Evolutionary conservation across 371 early-diverging fungal species (phyloP).

Genomic region (Zychaea mexicana): DNA sequence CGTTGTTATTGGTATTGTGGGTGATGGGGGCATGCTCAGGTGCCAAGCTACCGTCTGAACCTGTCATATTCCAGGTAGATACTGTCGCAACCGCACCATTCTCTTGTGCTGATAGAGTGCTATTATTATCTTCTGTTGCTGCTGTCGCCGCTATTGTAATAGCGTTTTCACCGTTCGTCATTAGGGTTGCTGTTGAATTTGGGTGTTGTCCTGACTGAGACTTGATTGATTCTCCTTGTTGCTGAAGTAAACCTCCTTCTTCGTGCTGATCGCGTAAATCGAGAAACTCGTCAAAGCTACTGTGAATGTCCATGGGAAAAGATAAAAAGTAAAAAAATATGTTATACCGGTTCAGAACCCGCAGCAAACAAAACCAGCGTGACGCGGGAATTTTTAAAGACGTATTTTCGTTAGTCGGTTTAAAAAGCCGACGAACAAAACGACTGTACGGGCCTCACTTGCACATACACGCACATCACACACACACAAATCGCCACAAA

Average conservation of each 20-base stretch:
- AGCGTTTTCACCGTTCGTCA: background rate
- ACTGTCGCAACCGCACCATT: conserved; percentile 1
- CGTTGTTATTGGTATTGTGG: background rate
- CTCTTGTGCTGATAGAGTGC: too few relatives aligned
- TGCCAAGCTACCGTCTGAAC: background rate
- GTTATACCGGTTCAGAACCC: too few relatives aligned
- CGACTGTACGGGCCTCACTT: too few relatives aligned
- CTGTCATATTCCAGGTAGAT: background rate
- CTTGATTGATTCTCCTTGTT: background rate
- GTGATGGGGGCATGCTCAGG: too few relatives aligned
- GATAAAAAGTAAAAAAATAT: too few relatives aligned
- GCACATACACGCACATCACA: too few relatives aligned
- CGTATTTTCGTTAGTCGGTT: too few relatives aligned
- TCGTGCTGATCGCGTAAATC: conserved; percentile 30
- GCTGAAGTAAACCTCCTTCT: background rate
- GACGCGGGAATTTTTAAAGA: too few relatives aligned
- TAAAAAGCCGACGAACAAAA: too few relatives aligned
- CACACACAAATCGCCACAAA: too few relatives aligned
- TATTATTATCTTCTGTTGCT: background rate
- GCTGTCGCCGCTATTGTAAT: background rate
- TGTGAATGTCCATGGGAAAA: conserved; percentile 19
- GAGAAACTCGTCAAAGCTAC: conserved; percentile 20
- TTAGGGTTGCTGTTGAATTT: too few relatives aligned
- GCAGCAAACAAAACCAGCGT: too few relatives aligned
- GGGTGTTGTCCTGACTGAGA: background rate